Percentiles rank a stretch among this genome's conserved stretches.
Evolutionary conservation across 2,329 filamentous ascomycete genomes (phyloP).

Genomic region (Niveomyces coronatus): DNA sequence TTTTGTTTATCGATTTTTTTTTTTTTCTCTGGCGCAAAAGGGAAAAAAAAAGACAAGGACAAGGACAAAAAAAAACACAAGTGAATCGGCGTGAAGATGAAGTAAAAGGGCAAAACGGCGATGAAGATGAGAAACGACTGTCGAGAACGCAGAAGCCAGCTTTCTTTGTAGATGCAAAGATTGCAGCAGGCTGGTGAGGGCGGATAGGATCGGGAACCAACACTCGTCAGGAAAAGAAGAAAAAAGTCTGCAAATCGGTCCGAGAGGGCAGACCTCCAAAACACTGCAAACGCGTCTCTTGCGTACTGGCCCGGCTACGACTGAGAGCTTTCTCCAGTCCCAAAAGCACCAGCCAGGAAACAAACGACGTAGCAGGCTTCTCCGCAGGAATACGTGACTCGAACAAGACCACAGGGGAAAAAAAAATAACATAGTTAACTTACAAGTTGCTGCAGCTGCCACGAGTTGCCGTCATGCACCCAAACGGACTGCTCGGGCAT

Average conservation of each 20-base stretch:
- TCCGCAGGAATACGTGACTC: not conserved
- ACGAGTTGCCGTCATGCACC: conserved; percentile 25
- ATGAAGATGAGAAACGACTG: not conserved
- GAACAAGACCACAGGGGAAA: not conserved
- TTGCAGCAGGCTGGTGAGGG: not conserved
- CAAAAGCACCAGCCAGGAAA: too few species aligned
- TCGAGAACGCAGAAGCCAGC: conserved; percentile 3
- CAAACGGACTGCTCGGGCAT: conserved; percentile 32
- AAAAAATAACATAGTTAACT: conserved; percentile 15
- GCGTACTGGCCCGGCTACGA: too few species aligned
- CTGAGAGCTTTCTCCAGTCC: not conserved
- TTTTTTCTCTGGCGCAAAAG: too few species aligned
- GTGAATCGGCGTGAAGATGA: too few species aligned
- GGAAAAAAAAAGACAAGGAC: not conserved
- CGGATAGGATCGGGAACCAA: too few species aligned
- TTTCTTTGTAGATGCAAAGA: not conserved
- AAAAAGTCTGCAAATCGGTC: not conserved
- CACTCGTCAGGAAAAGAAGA: not conserved
- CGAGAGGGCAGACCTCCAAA: too few species aligned
- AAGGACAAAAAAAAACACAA: not conserved
- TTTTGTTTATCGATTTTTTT: too few species aligned
- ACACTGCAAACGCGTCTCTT: too few species aligned
- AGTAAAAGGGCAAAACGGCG: not conserved
- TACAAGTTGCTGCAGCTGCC: conserved; percentile 30
- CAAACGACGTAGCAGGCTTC: too few species aligned